These are phyloP conservation scores for Lactarius psammicola DNA, from an alignment of 768 basidiomycete genomes.

Conservation along the genomic window DNA sequence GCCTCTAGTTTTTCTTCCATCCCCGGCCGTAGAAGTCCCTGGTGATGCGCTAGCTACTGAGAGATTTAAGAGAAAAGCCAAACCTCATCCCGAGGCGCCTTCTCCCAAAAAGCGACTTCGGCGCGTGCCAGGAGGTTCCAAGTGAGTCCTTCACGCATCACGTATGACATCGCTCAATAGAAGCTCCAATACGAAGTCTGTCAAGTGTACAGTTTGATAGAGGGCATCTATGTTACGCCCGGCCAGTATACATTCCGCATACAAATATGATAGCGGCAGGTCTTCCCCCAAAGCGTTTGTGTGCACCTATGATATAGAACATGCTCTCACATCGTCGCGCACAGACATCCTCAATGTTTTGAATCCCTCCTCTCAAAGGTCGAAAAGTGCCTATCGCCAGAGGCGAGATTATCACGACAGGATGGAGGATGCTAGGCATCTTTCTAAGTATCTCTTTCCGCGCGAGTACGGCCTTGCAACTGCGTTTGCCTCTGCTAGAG, in stretches of 20 bases:
- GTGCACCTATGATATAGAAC: neutral
- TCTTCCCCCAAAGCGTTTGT: conserved; percentile 64
- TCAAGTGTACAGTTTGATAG: conserved; percentile 55
- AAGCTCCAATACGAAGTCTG: conserved; percentile 41
- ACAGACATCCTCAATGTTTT: conserved; percentile 68
- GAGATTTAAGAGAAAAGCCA: conserved; percentile 21
- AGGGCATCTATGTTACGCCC: conserved; percentile 63
- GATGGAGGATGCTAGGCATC: conserved; percentile 53
- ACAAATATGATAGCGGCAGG: conserved; percentile 56
- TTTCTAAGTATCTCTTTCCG: conserved; percentile 85
- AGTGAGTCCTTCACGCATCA: conserved; percentile 6
- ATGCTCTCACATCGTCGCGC: neutral
- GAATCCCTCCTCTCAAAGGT: conserved; percentile 43
- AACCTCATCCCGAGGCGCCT: conserved; percentile 10
- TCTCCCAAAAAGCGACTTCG: conserved; percentile 14
- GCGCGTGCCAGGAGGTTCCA: neutral
- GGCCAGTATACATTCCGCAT: conserved; percentile 54
- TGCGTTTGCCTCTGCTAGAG: conserved; percentile 45
- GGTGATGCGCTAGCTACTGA: neutral
- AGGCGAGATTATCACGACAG: conserved; percentile 46
- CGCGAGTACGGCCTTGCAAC: conserved; percentile 67
- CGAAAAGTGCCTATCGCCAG: conserved; percentile 32
- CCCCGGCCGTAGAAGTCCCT: conserved; percentile 27
- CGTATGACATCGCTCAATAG: conserved; percentile 4
- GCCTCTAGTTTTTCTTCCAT: conserved; percentile 51